Percentiles rank a stretch among this genome's conserved stretches.
Conservation (phyloP, 306 rosid genomes). For the Parietaria judaica region DNA sequence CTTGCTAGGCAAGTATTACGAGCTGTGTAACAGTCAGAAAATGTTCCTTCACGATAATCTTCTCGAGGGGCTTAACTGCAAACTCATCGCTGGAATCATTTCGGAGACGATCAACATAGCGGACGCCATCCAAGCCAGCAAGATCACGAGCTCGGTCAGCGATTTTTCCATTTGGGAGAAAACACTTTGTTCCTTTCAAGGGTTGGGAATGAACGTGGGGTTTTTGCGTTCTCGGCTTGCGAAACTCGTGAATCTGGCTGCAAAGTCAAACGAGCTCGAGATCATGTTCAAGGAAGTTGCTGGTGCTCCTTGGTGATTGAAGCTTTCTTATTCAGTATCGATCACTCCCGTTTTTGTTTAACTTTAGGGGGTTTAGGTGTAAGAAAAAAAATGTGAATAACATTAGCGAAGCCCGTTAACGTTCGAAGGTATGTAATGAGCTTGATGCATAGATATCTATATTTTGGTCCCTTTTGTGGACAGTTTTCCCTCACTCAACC, state of each 20-base stretch:
- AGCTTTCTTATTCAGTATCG: too few species aligned
- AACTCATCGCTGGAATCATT: constrained; percentile 41
- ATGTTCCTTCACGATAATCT: constrained; percentile 47
- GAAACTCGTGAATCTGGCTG: constrained; percentile 24
- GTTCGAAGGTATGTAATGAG: too few species aligned
- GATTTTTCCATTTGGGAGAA: constrained; percentile 32
- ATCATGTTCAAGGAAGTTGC: constrained; percentile 33
- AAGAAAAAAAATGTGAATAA: background rate
- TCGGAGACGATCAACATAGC: constrained; percentile 43
- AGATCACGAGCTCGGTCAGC: constrained; percentile 24
- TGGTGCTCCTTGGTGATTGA: constrained; percentile 40
- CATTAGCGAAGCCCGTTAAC: too few species aligned
- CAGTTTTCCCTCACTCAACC: background rate
- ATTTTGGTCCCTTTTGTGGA: too few species aligned
- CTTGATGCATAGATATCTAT: too few species aligned
- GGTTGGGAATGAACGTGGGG: constrained; percentile 43
- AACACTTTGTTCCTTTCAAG: constrained; percentile 38
- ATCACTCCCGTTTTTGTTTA: background rate
- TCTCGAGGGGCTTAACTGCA: constrained; percentile 40
- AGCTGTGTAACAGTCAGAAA: constrained; percentile 47
- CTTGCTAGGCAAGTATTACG: constrained; percentile 34
- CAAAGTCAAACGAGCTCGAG: constrained; percentile 18
- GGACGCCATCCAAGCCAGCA: constrained; percentile 51
- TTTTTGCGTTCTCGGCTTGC: constrained; percentile 38
- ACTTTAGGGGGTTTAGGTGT: background rate